Base-by-base conservation (phyloP, 352 stramenopile species). In the Globisporangium middletonii region DNA sequence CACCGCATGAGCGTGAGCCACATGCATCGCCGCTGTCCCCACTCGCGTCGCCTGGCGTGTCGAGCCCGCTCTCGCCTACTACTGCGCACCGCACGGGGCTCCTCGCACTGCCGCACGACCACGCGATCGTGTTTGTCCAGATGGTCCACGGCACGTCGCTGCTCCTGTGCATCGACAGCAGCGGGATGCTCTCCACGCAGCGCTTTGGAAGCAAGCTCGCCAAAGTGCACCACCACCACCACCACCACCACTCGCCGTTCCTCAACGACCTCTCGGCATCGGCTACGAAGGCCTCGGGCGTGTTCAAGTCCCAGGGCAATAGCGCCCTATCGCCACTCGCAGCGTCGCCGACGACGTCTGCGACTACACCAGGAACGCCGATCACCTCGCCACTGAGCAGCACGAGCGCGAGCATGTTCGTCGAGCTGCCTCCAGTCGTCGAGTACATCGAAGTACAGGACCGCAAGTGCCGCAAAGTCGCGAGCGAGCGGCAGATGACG, bases 141-240 rank as follows among this genome's bases (percentile, higher is more conserved):
- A 58, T 87, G 50, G 62, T 86, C 4, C 50, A 68, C 27, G 64
- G 67, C 19, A 71, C 76, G 38, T 77, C 76, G 0, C 57, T 73
- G n/a, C 57, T 93, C 50, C 42, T 92, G 8, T 93, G 83, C 43
- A 19, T 92, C 2, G 83, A 93, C 59, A 76, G 50, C n/a, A 75
- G 75, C 33, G 85, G 83, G 5, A 79, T 85, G 63, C 15, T 86
- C 4, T 93, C 85, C n/a, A 68, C 57, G 9, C 85, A 95, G 60
- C 79, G 83, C 18, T 89, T 80, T 61, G 74, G 75, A 12, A 63
- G 69, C 13, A 79, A 83, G 49, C 56, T 71, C 18, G 58, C 73
- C 15, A 87, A 87, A 53, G 64, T 76, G 2, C 76, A 86, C 26
- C 71, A 85, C 19, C 43, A 48, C 9, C 43, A 52, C 27, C 47